phyloP scores from a whole-genome alignment of 805 yeast genomes.

The Metschnikowia henanensis region DNA sequence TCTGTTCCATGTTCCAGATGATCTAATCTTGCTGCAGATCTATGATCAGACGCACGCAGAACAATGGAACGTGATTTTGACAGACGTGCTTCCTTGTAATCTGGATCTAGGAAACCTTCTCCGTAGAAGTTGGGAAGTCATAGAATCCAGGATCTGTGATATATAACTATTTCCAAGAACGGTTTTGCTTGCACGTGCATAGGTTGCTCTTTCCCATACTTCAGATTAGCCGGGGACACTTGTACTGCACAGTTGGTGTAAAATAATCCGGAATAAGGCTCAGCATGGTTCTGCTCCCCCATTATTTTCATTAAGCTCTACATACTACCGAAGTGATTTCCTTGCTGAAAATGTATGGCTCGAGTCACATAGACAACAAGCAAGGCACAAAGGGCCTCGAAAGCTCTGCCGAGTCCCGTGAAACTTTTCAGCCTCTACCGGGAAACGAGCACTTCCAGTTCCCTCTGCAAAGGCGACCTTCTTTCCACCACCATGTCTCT shows the following conservation, averaged over 20 bases:
- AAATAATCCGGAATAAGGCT: background rate
- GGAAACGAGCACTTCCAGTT: slow-evolving; percentile 6
- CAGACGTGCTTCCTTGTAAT: too few species aligned
- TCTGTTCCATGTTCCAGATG: too few species aligned
- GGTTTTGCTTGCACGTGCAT: background rate
- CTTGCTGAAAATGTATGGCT: slow-evolving; percentile 1
- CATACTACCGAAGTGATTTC: too few species aligned
- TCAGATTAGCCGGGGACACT: background rate
- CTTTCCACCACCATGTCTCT: slow-evolving; percentile 3
- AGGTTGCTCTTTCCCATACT: background rate
- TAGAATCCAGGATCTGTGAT: too few species aligned
- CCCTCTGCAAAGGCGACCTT: slow-evolving; percentile 4
- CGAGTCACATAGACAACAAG: background rate
- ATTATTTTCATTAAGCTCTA: background rate
- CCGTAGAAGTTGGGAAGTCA: too few species aligned
- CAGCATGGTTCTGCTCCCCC: background rate
- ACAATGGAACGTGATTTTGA: too few species aligned
- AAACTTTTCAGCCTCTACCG: slow-evolving; percentile 5
- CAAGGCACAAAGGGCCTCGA: background rate
- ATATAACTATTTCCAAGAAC: too few species aligned
- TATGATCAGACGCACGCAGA: too few species aligned
- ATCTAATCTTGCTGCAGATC: too few species aligned
- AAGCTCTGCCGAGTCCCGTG: background rate
- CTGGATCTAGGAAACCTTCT: too few species aligned
- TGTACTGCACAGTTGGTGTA: background rate